A percentile compares a stretch with the other conserved stretches of the same genome.
These are phyloP conservation scores for Coelastrella sp. DNA, from an alignment of 139 green algal species.

Conservation along the genomic window DNA sequence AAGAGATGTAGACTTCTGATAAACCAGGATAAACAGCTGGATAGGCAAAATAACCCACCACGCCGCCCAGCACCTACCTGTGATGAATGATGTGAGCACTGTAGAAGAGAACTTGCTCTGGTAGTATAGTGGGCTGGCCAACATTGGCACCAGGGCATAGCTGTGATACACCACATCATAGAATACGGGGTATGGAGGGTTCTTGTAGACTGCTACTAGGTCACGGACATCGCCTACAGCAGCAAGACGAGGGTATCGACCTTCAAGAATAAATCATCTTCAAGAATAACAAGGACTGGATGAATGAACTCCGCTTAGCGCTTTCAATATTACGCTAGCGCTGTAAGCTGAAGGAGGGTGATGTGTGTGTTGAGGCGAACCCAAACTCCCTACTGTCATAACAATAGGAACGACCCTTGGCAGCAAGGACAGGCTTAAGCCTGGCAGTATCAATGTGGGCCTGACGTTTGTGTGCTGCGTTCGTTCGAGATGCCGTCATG, in stretches of 20 bases:
- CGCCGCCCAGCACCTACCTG: background rate
- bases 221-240: slow-evolving; percentile 45
- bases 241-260: background rate
- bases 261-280: no score
- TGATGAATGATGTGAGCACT: slow-evolving; percentile 47
- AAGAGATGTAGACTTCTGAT: no score
- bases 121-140: slow-evolving; percentile 49
- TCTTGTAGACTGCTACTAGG: slow-evolving; percentile 51
- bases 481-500: no score
- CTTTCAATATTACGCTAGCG: no score
- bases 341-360: no score
- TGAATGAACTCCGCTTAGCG: no score
- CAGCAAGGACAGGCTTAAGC: no score
- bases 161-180: slow-evolving; percentile 51
- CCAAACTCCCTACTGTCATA: no score
- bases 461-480: no score
- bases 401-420: no score
- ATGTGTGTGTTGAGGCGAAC: no score
- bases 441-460: no score
- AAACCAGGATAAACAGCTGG: background rate
- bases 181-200: slow-evolving; percentile 50
- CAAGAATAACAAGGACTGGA: background rate
- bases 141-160: slow-evolving; percentile 48
- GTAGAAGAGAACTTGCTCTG: slow-evolving; percentile 45
- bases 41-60: background rate